A percentile compares a stretch with the other conserved stretches of the same genome.
Evolutionary conservation across 2,329 filamentous ascomycete species (phyloP).

Genomic region (Fusarium compactum): DNA sequence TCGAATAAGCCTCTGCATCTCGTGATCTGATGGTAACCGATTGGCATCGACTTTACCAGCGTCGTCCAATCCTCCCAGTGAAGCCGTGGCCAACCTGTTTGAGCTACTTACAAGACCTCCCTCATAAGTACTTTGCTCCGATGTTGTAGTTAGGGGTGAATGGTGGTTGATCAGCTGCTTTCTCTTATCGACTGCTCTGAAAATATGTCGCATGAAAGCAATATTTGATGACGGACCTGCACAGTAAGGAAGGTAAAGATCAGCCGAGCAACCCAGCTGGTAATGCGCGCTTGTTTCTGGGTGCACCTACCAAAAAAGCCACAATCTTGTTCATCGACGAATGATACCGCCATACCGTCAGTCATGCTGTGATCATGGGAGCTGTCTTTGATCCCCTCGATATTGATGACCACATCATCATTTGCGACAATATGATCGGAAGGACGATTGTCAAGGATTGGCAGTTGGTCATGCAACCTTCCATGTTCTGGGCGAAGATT

Average conservation of each 20-base stretch:
- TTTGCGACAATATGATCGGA: not conserved
- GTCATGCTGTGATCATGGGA: not conserved
- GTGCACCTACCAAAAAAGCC: slow-evolving; percentile 4
- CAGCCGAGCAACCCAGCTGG: not conserved
- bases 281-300: not conserved
- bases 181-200: not conserved
- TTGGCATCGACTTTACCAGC: slow-evolving; percentile 5
- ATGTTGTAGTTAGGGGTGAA: not conserved
- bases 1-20: slow-evolving; percentile 36
- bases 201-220: slow-evolving; percentile 4
- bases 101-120: not conserved
- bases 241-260: not conserved
- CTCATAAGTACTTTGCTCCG: not conserved
- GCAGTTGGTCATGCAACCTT: not conserved
- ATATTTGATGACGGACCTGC: slow-evolving; percentile 6
- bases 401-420: slow-evolving; percentile 1
- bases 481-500: not conserved
- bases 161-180: not conserved
- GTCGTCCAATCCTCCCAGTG: not conserved
- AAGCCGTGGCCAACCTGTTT: not conserved
- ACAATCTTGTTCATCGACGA: slow-evolving; percentile 18
- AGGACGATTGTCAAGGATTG: not conserved
- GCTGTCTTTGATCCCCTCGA: not conserved
- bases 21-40: slow-evolving; percentile 34
- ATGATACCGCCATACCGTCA: slow-evolving; percentile 6